Base-by-base conservation (phyloP, 108 stramenopile species). In the Discostella stelligeroides region DNA sequence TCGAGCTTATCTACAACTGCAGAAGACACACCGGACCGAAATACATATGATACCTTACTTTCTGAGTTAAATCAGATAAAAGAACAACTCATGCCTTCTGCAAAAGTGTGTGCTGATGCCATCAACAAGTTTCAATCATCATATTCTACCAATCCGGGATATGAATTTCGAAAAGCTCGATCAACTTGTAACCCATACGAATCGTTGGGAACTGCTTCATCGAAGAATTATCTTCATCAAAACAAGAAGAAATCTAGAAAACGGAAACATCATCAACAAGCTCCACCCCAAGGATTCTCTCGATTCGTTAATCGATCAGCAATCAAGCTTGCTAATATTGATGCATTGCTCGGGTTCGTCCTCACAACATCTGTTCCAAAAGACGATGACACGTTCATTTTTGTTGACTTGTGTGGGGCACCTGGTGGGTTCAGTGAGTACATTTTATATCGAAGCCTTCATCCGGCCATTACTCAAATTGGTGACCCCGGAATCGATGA, bases 371-470 rank as follows among this genome's bases (percentile, higher is more conserved):
- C 12, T 13, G 30, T 21, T 21, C 45, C 25, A 17, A 14, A 25
- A 28, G 49, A 49, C 12, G 30, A 45, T 7, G 17, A 61, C 28
- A 45, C 49, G 23, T 89, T 92, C 76, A 50, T 78, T 13, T 96
- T 93, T 86, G 92, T 87, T 2, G 95, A 96, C 75, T 60, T 96
- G 20, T 93, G 92, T 66, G 95, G 89, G 2, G 92, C 92, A 5
- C 95, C 95, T 0, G 95, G 95, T 34, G 95, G 95, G 13, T 96
- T 91, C 43, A 90, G 88, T 71, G 92, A 96, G 55, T 96, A 96
- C 57, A 50, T 96, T 13, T 66, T 92, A 72, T 81, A 81, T 68
- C 78, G 90, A 37, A 60, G 54, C 60, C n/a, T 43, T n/a, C 56
- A 68, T 64, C 68, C 68, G 39, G 47, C 73, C 7, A 17, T 23